phyloP scores from a whole-genome alignment of 805 yeast genomes.

The Maudiozyma turicensis region DNA sequence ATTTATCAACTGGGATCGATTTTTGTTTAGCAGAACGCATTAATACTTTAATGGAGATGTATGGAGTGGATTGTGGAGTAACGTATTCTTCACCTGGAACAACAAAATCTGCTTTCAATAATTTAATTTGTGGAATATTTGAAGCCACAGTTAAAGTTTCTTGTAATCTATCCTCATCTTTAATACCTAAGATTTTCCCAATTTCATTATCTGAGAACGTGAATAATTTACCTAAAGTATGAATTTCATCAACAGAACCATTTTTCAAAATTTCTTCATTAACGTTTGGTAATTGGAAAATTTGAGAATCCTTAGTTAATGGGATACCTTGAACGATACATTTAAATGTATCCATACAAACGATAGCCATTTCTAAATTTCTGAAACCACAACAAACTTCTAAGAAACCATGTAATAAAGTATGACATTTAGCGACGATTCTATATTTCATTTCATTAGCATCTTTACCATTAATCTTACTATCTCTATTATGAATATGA shows the following conservation, averaged over 20 bases:
- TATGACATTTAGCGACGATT: slow-evolving; percentile 54
- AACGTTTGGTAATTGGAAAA: slow-evolving; percentile 75
- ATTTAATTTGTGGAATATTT: slow-evolving; percentile 56
- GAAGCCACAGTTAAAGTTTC: slow-evolving; percentile 48
- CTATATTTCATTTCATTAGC: slow-evolving; percentile 35
- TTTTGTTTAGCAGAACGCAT: slow-evolving; percentile 66
- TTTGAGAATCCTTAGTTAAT: slow-evolving; percentile 46
- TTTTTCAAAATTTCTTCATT: slow-evolving; percentile 34
- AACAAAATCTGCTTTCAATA: slow-evolving; percentile 60
- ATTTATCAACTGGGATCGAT: slow-evolving; percentile 34
- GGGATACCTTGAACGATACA: slow-evolving; percentile 67
- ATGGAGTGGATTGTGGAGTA: slow-evolving; percentile 64
- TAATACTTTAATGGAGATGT: slow-evolving; percentile 64
- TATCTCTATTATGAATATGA: slow-evolving; percentile 46
- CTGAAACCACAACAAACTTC: slow-evolving; percentile 79
- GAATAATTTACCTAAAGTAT: slow-evolving; percentile 61
- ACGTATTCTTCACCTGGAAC: slow-evolving; percentile 79
- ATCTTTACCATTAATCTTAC: slow-evolving; percentile 28
- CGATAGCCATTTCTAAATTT: slow-evolving; percentile 51
- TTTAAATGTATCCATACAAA: slow-evolving; percentile 58
- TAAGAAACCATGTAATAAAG: slow-evolving; percentile 56
- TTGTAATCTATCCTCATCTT: slow-evolving; percentile 35
- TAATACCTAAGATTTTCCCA: slow-evolving; percentile 46
- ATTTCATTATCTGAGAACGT: slow-evolving; percentile 49
- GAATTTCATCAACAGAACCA: slow-evolving; percentile 29